Conservation (phyloP, 495 filamentous ascomycete species). For the Polyplosphaeria fusca region DNA sequence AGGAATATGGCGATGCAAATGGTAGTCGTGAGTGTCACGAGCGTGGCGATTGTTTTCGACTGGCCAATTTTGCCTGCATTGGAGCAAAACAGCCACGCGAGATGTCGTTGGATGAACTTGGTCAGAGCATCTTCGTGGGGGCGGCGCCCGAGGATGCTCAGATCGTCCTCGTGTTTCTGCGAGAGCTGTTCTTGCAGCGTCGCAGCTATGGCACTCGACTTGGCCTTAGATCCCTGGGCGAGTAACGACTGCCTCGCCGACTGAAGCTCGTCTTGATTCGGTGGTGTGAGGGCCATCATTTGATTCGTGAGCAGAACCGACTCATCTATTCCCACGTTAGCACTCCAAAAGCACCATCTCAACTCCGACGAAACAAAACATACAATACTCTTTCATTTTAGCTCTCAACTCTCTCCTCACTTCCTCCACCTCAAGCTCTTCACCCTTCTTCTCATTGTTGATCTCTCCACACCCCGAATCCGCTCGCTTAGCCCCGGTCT, state of each 20-base stretch:
- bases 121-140: background rate
- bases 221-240: background rate
- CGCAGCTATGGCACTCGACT: background rate
- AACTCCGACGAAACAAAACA: background rate
- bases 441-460: no score
- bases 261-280: background rate
- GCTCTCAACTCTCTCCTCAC: background rate
- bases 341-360: background rate
- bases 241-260: background rate
- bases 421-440: background rate
- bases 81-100: background rate
- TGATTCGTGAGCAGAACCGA: background rate
- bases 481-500: no score
- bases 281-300: conserved; percentile 1
- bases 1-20: background rate
- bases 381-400: conserved; percentile 1
- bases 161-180: background rate
- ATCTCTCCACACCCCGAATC: no score
- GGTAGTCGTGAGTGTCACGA: background rate
- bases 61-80: background rate
- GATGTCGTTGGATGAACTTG: background rate
- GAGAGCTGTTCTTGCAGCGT: background rate
- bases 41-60: background rate
- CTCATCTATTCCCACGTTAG: background rate
- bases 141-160: background rate